Evolutionary conservation across 805 yeast genomes (phyloP).

Genomic region (Brettanomyces naardenensis): DNA sequence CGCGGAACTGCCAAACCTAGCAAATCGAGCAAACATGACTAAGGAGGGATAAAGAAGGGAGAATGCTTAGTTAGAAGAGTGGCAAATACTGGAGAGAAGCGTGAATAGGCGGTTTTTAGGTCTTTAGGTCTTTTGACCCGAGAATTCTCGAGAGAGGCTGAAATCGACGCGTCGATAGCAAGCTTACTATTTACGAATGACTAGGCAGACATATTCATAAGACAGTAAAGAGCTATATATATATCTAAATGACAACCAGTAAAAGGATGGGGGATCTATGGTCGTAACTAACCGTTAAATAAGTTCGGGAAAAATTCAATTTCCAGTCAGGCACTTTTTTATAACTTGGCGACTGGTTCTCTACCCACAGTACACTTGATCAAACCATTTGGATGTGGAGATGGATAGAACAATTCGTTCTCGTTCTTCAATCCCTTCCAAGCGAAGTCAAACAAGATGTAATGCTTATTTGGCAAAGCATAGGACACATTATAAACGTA

Average conservation of each 20-base stretch:
- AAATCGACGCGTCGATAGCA: too few species aligned
- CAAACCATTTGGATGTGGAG: constrained; percentile 88
- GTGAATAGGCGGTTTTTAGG: too few species aligned
- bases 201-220: not conserved
- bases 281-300: not conserved
- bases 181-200: not conserved
- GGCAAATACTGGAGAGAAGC: too few species aligned
- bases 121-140: too few species aligned
- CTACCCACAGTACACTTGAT: constrained; percentile 84
- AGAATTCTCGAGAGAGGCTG: too few species aligned
- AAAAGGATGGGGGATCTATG: not conserved
- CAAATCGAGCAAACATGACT: too few species aligned
- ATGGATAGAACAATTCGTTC: constrained; percentile 80
- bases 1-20: too few species aligned
- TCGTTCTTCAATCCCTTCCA: constrained; percentile 83
- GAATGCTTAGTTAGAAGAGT: too few species aligned
- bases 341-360: constrained; percentile 47
- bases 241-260: not conserved
- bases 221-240: not conserved
- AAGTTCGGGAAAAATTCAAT: not conserved
- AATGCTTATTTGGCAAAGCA: constrained; percentile 86
- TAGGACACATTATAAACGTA: constrained; percentile 60
- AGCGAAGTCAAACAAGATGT: constrained; percentile 66
- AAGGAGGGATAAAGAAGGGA: too few species aligned
- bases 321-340: constrained; percentile 6